Conservation (phyloP, 352 stramenopile species). For the Hyaloperonospora arabidopsidis region DNA sequence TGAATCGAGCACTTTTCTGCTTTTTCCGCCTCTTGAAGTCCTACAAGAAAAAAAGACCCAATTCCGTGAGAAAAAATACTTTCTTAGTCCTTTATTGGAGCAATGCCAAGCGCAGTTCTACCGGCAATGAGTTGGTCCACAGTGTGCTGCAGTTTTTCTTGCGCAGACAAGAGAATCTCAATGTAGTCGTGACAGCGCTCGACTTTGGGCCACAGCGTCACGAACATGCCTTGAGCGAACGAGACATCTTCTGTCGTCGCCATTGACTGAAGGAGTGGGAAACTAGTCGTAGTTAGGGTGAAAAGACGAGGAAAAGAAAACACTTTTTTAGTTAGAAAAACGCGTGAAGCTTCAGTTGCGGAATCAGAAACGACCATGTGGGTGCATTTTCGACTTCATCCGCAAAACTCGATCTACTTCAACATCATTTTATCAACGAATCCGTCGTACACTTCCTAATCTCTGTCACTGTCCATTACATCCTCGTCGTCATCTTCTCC, state of each 20-base stretch:
- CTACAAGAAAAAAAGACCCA: slow-evolving; percentile 15
- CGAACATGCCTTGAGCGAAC: slow-evolving; percentile 74
- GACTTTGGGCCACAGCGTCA: slow-evolving; percentile 76
- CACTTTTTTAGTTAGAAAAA: too few relatives aligned
- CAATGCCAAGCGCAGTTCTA: slow-evolving; percentile 14
- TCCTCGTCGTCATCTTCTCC: slow-evolving; percentile 16
- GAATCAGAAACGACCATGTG: too few relatives aligned
- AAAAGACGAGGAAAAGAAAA: too few relatives aligned
- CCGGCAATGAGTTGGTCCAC: slow-evolving; percentile 53
- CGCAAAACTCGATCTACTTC: too few relatives aligned
- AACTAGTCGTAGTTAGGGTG: too few relatives aligned
- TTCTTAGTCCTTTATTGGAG: background rate
- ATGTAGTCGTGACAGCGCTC: slow-evolving; percentile 77
- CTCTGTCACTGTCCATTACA: background rate
- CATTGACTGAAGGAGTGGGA: slow-evolving; percentile 7
- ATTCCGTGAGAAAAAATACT: too few relatives aligned
- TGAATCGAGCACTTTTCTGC: slow-evolving; percentile 49
- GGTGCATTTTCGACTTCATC: too few relatives aligned
- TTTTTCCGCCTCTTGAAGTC: slow-evolving; percentile 53
- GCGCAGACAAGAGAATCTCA: slow-evolving; percentile 51
- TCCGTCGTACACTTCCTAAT: too few relatives aligned
- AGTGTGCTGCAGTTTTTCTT: slow-evolving; percentile 65
- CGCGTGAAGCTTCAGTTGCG: too few relatives aligned
- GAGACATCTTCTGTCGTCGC: slow-evolving; percentile 18
- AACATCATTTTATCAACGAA: too few relatives aligned